phyloP scores from a whole-genome alignment of 441 rosid species.

The Arabidopsis lyrata region DNA sequence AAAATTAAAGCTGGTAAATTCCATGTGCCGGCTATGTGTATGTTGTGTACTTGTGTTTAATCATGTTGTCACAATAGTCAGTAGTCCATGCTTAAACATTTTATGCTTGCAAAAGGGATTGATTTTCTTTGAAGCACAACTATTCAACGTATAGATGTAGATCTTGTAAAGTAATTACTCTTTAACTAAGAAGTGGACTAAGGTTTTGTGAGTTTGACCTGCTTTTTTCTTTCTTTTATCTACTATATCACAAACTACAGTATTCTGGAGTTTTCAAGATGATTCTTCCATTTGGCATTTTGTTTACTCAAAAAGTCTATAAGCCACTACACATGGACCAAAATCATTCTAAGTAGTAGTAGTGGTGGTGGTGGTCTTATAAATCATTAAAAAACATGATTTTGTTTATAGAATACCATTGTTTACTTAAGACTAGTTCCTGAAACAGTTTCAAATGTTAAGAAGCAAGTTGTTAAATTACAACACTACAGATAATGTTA shows the following conservation, averaged over 20 bases:
- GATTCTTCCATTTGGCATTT: slow-evolving; percentile 5
- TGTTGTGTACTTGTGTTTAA: background rate
- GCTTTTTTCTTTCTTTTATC: background rate
- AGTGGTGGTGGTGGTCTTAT: slow-evolving; percentile 40
- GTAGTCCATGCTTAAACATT: background rate
- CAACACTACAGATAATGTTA: slow-evolving; percentile 42
- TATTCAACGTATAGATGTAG: background rate
- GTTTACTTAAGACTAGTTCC: slow-evolving; percentile 29
- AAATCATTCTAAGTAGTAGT: slow-evolving; percentile 39
- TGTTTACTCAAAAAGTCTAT: slow-evolving; percentile 31
- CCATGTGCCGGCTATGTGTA: background rate
- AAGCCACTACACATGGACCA: slow-evolving; percentile 41
- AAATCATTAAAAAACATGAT: slow-evolving; percentile 32
- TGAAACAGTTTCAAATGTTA: slow-evolving; percentile 24
- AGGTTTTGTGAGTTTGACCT: background rate
- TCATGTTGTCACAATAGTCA: background rate
- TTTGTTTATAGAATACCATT: background rate
- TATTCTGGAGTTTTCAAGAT: slow-evolving; percentile 6
- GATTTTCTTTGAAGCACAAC: background rate
- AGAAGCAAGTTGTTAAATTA: slow-evolving; percentile 42
- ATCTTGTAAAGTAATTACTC: background rate
- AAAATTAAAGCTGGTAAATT: background rate
- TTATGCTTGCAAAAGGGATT: background rate
- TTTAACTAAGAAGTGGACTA: background rate
- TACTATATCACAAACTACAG: background rate